Conservation (phyloP, 495 filamentous ascomycete genomes). For the Neurospora sp. region DNA sequence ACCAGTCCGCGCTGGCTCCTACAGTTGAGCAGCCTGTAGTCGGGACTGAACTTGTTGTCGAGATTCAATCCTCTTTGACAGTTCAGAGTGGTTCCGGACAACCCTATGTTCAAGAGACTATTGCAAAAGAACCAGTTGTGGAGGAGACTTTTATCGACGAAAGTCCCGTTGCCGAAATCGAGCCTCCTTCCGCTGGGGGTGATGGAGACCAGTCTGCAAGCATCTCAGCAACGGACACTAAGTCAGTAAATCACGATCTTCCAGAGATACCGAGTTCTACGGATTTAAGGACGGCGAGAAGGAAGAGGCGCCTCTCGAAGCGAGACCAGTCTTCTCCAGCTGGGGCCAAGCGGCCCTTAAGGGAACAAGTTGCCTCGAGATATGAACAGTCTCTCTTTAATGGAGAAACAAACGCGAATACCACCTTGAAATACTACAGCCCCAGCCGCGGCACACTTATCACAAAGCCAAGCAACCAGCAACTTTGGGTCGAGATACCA, state of each 20-base stretch:
- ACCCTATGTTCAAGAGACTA: not conserved
- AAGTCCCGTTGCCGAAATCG: not conserved
- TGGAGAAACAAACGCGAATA: not conserved
- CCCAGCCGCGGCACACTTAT: not conserved
- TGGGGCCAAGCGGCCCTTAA: not conserved
- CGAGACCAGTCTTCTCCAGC: not conserved
- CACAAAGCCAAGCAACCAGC: constrained; percentile 17
- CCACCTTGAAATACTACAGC: not conserved
- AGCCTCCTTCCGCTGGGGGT: not conserved
- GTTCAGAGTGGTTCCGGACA: not conserved
- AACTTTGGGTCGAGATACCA: constrained; percentile 17
- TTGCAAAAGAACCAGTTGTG: not conserved
- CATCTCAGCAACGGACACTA: not conserved
- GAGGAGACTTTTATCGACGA: not conserved
- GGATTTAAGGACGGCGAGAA: not conserved
- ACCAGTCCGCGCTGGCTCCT: not conserved
- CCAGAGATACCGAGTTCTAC: not conserved
- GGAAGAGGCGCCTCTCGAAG: not conserved
- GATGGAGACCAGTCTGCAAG: not conserved
- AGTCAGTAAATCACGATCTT: not conserved
- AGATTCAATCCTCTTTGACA: not conserved
- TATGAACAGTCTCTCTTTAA: not conserved
- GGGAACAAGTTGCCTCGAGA: not conserved
- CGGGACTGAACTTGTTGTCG: not conserved
- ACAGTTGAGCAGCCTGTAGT: not conserved